Percentiles rank a stretch among this genome's conserved stretches.
Evolutionary conservation across 768 basidiomycete species (phyloP).

Genomic region (Leccinum pellstonianum): DNA sequence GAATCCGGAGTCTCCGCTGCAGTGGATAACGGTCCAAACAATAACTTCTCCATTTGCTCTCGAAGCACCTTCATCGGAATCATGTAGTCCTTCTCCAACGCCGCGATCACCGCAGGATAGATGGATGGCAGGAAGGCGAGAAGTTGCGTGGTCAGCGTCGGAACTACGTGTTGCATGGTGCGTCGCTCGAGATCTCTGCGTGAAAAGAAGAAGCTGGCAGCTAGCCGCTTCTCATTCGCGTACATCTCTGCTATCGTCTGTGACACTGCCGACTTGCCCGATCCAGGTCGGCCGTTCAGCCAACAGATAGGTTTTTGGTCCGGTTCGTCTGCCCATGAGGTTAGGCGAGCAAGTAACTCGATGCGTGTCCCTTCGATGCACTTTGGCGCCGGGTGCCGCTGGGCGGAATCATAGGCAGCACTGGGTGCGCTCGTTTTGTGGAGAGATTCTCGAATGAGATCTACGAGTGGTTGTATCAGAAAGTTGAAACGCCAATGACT

Average conservation of each 20-base stretch:
- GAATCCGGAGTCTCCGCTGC: too few relatives aligned
- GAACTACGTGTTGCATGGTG: slow-evolving; percentile 24
- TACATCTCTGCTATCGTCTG: slow-evolving; percentile 33
- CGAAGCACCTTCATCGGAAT: too few relatives aligned
- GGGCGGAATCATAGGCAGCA: slow-evolving; percentile 13
- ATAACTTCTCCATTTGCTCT: too few relatives aligned
- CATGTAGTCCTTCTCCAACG: too few relatives aligned
- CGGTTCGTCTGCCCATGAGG: slow-evolving; percentile 15
- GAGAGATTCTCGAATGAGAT: slow-evolving; percentile 11
- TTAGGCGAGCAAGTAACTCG: slow-evolving; percentile 17
- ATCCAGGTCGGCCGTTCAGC: slow-evolving; percentile 5
- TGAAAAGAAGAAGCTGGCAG: slow-evolving; percentile 39
- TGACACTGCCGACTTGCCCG: slow-evolving; percentile 11
- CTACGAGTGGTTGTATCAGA: neutral
- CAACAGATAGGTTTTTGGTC: slow-evolving; percentile 19
- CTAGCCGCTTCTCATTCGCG: slow-evolving; percentile 20
- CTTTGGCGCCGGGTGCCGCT: slow-evolving; percentile 19
- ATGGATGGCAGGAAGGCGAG: too few relatives aligned
- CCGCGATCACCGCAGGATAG: too few relatives aligned
- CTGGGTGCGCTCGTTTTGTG: slow-evolving; percentile 18
- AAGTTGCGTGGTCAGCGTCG: neutral
- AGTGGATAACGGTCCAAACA: too few relatives aligned
- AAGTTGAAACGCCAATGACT: neutral
- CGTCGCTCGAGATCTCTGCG: slow-evolving; percentile 26
- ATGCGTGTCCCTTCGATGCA: slow-evolving; percentile 24